phyloP scores from a whole-genome alignment of 257 asterid species.

The Scutellaria barbata region DNA sequence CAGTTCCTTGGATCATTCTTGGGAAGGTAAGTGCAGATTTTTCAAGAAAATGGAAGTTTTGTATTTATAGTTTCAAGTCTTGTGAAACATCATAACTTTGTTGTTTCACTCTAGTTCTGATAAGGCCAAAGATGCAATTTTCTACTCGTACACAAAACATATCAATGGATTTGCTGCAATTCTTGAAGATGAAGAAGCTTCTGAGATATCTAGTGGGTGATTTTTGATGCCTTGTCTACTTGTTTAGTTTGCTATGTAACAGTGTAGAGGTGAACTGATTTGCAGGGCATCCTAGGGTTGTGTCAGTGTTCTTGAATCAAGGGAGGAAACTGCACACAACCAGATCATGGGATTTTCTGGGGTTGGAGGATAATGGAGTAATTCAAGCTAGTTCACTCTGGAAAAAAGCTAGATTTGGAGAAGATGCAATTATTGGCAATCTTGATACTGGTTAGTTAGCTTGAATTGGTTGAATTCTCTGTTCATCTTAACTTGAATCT shows the following conservation, averaged over 20 bases:
- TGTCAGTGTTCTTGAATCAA: conserved; percentile 79
- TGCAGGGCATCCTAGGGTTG: conserved; percentile 76
- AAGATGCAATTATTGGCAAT: conserved; percentile 80
- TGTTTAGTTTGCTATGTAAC: neutral
- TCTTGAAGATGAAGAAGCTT: conserved; percentile 73
- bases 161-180: conserved; percentile 97
- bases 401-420: conserved; percentile 89
- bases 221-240: neutral
- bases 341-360: conserved; percentile 91
- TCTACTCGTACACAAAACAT: conserved; percentile 83
- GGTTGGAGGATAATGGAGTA: conserved; percentile 62
- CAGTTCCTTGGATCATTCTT: conserved; percentile 76
- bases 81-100: conserved; percentile 22
- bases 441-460: conserved; percentile 81
- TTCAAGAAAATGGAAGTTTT: neutral
- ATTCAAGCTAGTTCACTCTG: conserved; percentile 60
- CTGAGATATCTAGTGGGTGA: conserved; percentile 62
- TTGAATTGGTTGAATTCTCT: too few relatives aligned
- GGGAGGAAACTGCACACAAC: conserved; percentile 88
- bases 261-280: conserved; percentile 1
- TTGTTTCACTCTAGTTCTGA: conserved; percentile 46
- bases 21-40: conserved; percentile 61
- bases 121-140: conserved; percentile 78
- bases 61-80: neutral
- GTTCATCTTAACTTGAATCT: too few relatives aligned